A percentile compares a stretch with the other conserved stretches of the same genome.
Evolutionary conservation across 2,329 filamentous ascomycete genomes (phyloP).

Genomic region (Diplodia sapinea): DNA sequence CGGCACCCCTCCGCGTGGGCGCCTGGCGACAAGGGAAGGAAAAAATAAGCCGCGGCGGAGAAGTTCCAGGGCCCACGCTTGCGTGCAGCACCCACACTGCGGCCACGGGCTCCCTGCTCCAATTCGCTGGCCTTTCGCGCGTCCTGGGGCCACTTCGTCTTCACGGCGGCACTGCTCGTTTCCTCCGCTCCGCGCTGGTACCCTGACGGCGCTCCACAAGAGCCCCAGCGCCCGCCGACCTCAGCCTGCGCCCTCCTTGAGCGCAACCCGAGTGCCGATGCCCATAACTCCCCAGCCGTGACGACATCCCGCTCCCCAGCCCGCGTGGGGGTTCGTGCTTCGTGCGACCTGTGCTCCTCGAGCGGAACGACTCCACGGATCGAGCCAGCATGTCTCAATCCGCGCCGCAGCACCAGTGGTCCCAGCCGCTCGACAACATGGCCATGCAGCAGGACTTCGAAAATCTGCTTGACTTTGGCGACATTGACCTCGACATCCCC

Average conservation of each 20-base stretch:
- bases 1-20: not conserved
- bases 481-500: conserved; percentile 43
- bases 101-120: conserved; percentile 19
- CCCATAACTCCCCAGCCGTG: not conserved
- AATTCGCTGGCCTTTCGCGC: conserved; percentile 23
- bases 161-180: conserved; percentile 11
- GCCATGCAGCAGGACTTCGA: conserved; percentile 50
- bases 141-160: conserved; percentile 11
- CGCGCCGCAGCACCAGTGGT: conserved; percentile 47
- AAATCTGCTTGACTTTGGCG: conserved; percentile 51
- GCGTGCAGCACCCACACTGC: conserved; percentile 17
- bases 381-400: conserved; percentile 30
- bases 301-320: conserved; percentile 19
- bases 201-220: conserved; percentile 17
- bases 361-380: conserved; percentile 6
- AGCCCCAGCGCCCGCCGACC: conserved; percentile 3
- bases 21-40: not conserved
- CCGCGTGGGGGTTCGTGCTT: conserved; percentile 30
- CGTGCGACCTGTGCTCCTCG: conserved; percentile 29
- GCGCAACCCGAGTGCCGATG: conserved; percentile 20
- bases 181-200: conserved; percentile 12
- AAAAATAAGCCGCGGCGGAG: conserved; percentile 13
- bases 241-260: not conserved
- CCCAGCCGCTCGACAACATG: conserved; percentile 52
- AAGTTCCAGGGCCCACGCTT: conserved; percentile 17